These are phyloP conservation scores for Hericium rajendrae DNA, from an alignment of 768 basidiomycete genomes.

Conservation along the genomic window DNA sequence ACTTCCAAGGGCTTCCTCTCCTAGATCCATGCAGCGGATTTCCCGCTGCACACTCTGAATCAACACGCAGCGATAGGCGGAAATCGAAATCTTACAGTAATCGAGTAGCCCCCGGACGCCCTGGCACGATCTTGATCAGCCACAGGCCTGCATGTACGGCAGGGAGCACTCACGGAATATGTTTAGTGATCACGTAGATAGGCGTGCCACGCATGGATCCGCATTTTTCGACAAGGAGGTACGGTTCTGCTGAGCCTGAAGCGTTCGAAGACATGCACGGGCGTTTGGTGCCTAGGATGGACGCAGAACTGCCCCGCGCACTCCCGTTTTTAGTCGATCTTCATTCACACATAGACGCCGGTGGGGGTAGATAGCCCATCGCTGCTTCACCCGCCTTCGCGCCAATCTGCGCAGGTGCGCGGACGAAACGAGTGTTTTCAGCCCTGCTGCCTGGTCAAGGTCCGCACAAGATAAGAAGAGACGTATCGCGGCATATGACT, in stretches of 20 bases:
- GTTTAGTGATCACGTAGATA: conserved; percentile 34
- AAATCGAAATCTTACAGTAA: no score
- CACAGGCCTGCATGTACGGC: no score
- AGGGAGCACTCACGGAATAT: conserved; percentile 27
- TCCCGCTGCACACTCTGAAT: conserved; percentile 22
- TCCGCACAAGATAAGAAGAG: conserved; percentile 3
- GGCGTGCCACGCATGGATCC: conserved; percentile 31
- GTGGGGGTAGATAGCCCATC: neutral
- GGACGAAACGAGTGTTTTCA: neutral
- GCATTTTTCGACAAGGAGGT: conserved; percentile 32
- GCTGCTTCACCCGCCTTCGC: neutral
- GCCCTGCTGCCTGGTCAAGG: neutral
- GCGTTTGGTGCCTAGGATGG: conserved; percentile 14
- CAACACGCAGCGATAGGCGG: no score
- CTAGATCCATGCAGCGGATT: conserved; percentile 35
- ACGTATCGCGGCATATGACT: conserved; percentile 1
- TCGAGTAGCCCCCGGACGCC: neutral
- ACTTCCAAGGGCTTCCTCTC: conserved; percentile 28
- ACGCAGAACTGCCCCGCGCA: conserved; percentile 5
- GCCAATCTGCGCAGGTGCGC: neutral
- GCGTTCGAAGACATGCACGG: conserved; percentile 16
- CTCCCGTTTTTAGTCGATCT: neutral
- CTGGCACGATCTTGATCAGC: neutral
- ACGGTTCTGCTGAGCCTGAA: conserved; percentile 20
- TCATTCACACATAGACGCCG: neutral